Percentiles rank a stretch among this genome's conserved stretches.
Conservation (phyloP, 23 red algal genomes). For the Gracilaria caudata region DNA sequence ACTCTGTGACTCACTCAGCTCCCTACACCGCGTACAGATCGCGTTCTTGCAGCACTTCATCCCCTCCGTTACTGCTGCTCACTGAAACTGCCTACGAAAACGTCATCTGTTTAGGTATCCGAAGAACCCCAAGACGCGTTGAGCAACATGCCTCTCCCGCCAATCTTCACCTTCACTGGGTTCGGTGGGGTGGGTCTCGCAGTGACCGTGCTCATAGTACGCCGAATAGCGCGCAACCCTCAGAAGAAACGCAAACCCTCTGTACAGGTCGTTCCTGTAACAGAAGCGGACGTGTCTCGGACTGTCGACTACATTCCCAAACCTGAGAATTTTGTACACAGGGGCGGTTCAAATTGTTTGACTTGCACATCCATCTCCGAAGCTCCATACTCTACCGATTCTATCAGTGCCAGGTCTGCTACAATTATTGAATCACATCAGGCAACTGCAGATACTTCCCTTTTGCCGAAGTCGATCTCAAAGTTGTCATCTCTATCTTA, state of each 20-base stretch:
- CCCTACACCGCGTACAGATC: not conserved
- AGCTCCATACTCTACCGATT: not conserved
- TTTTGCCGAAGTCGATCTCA: conserved; percentile 23
- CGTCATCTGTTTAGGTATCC: not conserved
- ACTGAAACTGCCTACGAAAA: not conserved
- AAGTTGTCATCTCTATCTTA: conserved; percentile 1
- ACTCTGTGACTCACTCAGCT: not conserved
- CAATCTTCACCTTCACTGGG: conserved; percentile 35
- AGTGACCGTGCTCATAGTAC: conserved; percentile 33
- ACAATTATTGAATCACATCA: conserved; percentile 24
- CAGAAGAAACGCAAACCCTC: not conserved
- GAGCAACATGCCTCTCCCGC: conserved; percentile 20
- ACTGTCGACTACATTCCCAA: not conserved
- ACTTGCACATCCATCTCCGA: not conserved
- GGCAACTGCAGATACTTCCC: not conserved
- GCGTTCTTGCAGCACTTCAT: not conserved
- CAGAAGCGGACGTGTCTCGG: not conserved
- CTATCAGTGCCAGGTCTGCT: conserved; percentile 9
- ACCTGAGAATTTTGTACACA: conserved; percentile 4
- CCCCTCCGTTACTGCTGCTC: not conserved
- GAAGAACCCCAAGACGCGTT: not conserved
- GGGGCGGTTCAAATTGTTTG: not conserved
- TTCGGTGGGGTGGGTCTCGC: conserved; percentile 35
- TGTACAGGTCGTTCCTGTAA: not conserved
- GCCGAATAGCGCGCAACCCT: conserved; percentile 13